Evolutionary conservation across 306 rosid genomes (phyloP).

Genomic region (Sicyos edulis): DNA sequence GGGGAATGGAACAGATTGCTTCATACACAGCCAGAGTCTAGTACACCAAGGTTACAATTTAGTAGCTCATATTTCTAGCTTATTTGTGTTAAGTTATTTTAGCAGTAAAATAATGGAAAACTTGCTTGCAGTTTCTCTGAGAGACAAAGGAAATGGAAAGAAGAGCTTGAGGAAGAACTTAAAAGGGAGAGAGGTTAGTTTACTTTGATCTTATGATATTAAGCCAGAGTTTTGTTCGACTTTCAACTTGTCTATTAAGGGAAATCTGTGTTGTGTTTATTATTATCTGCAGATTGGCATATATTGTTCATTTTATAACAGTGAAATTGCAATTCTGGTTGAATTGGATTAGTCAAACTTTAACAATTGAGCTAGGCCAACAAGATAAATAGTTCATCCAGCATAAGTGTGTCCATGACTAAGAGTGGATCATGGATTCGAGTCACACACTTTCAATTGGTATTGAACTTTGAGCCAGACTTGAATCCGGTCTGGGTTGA

Average conservation of each 20-base stretch:
- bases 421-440: too few relatives aligned
- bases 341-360: too few relatives aligned
- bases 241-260: neutral
- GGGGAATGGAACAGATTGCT: conserved; percentile 50
- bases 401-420: too few relatives aligned
- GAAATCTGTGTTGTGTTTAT: conserved; percentile 12
- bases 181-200: conserved; percentile 64
- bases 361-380: neutral
- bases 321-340: too few relatives aligned
- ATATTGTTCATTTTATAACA: too few relatives aligned
- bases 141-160: conserved; percentile 80
- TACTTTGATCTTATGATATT: conserved; percentile 7
- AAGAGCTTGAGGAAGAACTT: conserved; percentile 81
- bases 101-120: neutral
- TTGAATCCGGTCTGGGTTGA: too few relatives aligned
- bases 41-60: conserved; percentile 43
- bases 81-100: conserved; percentile 6
- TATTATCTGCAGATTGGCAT: neutral
- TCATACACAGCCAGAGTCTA: conserved; percentile 40
- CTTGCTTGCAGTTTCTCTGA: conserved; percentile 55
- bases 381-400: too few relatives aligned
- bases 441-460: too few relatives aligned
- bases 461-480: too few relatives aligned
- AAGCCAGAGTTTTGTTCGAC: neutral
- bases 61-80: neutral